Percentiles rank a stretch among this genome's conserved stretches.
Evolutionary conservation across 495 filamentous ascomycete genomes (phyloP).

Genomic region (Penicillium salamii): DNA sequence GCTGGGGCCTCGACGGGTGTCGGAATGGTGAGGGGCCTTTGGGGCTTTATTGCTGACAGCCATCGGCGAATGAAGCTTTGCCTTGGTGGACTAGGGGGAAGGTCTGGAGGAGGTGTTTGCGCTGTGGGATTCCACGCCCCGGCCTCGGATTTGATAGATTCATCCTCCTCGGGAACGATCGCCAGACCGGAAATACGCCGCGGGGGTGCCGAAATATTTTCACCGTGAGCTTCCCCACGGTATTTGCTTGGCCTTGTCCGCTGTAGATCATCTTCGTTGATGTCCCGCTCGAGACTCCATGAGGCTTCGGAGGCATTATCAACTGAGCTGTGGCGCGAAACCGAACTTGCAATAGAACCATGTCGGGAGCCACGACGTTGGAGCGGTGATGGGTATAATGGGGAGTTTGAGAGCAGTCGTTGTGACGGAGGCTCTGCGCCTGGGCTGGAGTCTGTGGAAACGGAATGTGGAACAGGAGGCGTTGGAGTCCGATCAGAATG

Average conservation of each 20-base stretch:
- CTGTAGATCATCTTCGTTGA: constrained; percentile 40
- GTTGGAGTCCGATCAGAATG: constrained; percentile 37
- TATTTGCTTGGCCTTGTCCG: constrained; percentile 31
- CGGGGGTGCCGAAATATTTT: constrained; percentile 40
- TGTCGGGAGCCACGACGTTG: constrained; percentile 17
- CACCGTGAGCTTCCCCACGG: constrained; percentile 23
- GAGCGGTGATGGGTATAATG: constrained; percentile 36
- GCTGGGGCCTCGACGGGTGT: not conserved
- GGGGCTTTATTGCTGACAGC: not conserved
- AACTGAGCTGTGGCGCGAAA: constrained; percentile 23
- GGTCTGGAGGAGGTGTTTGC: constrained; percentile 18
- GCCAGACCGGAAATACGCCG: constrained; percentile 40
- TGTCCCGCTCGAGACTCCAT: constrained; percentile 41
- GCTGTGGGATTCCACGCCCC: constrained; percentile 18
- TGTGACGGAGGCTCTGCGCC: constrained; percentile 19
- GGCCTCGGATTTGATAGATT: constrained; percentile 4
- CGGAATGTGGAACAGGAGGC: constrained; percentile 35
- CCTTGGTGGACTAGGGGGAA: not conserved
- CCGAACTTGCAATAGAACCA: constrained; percentile 16
- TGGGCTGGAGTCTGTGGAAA: constrained; percentile 37
- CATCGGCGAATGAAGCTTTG: constrained; percentile 7
- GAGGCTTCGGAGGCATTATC: constrained; percentile 40
- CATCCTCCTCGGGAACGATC: constrained; percentile 30
- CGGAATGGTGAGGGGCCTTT: not conserved
- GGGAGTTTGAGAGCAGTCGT: constrained; percentile 22